Evolutionary conservation across 2,329 filamentous ascomycete species (phyloP), one percentile per base, ranked within the genome.

Genomic region (Epichloe festucae): DNA sequence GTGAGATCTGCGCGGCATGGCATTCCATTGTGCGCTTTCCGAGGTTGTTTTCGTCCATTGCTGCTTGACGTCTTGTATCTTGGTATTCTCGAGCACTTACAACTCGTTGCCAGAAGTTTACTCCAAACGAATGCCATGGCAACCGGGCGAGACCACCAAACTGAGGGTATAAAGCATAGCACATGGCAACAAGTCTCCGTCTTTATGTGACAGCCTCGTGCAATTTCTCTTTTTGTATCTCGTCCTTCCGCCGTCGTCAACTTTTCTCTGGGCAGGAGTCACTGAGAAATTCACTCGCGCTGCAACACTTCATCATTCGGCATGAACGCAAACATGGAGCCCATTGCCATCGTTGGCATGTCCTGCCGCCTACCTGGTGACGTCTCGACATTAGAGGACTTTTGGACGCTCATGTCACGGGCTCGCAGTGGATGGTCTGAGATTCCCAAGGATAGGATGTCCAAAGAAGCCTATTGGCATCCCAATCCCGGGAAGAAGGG

Each of bases 271-370:
- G 11, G 12, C 12, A 49, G 5, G 11, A 48, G 14, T 27, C 23
- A 43, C 31, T 35, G 40, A 21, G 19, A 6, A 23, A n/a, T 10
- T 15, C 31, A 14, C 10, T 15, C 21, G 39, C 35, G 34, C 42
- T 38, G n/a, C 35, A 39, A 34, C n/a, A 36, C n/a, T 35, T 23
- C n/a, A 27, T 35, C 38, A 51, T 45, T 19, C 19, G 56, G 53
- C 43, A 46, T 50, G n/a, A 49, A 50, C 35, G 40, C 19, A 14
- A 38, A 44, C 27, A 48, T 44, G 35, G 40, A 46, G 21, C 71
- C 71, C 42, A 65, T 75, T 39, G 72, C 73, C 59, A 69, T 75
- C 23, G 65, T 74, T 17, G 73, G 73, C 55, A 73, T 75, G 65
- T 66, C 70, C 4, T 74, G 71, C 55, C 71, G 72, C 23, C 63